Evolutionary conservation across 805 yeast genomes (phyloP).

Genomic region (Lachancea sp.): DNA sequence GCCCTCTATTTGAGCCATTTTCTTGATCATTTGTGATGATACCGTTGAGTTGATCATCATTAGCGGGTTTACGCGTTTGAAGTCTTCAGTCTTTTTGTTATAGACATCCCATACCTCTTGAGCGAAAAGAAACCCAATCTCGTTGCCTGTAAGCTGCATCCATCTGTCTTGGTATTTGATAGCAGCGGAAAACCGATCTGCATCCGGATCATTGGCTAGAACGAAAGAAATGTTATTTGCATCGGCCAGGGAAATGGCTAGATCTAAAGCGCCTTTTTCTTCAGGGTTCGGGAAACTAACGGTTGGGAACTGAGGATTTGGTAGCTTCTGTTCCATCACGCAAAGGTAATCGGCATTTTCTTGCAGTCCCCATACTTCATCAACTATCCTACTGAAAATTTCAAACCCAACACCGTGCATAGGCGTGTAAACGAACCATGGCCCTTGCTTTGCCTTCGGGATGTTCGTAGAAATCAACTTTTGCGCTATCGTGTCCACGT

Average conservation of each 20-base stretch:
- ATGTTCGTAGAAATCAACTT: slow-evolving; percentile 30
- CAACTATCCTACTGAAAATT: slow-evolving; percentile 38
- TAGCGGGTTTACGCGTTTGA: slow-evolving; percentile 36
- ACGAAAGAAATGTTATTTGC: slow-evolving; percentile 44
- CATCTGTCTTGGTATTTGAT: slow-evolving; percentile 47
- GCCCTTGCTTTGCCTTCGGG: slow-evolving; percentile 12
- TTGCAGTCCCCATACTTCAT: slow-evolving; percentile 32
- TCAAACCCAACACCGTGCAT: slow-evolving; percentile 92
- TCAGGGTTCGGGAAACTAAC: slow-evolving; percentile 94
- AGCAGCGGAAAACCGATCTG: slow-evolving; percentile 87
- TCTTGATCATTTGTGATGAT: slow-evolving; percentile 71
- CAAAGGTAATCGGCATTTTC: slow-evolving; percentile 32
- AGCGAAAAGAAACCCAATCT: slow-evolving; percentile 82
- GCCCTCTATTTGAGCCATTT: slow-evolving; percentile 58
- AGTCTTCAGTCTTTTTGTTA: slow-evolving; percentile 19
- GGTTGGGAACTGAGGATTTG: slow-evolving; percentile 83
- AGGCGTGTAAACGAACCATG: slow-evolving; percentile 75
- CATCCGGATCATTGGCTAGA: slow-evolving; percentile 93
- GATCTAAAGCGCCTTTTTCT: slow-evolving; percentile 81
- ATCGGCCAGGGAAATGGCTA: slow-evolving; percentile 63
- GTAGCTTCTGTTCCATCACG: slow-evolving; percentile 61
- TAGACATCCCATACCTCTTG: slow-evolving; percentile 44
- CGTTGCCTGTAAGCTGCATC: slow-evolving; percentile 86
- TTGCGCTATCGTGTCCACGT: slow-evolving; percentile 32
- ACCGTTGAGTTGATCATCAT: slow-evolving; percentile 80